Percentiles rank a stretch among this genome's conserved stretches.
phyloP scores from a whole-genome alignment of 1,284 basidiomycete species.

The Cutaneotrichosporon cyanovorans region DNA sequence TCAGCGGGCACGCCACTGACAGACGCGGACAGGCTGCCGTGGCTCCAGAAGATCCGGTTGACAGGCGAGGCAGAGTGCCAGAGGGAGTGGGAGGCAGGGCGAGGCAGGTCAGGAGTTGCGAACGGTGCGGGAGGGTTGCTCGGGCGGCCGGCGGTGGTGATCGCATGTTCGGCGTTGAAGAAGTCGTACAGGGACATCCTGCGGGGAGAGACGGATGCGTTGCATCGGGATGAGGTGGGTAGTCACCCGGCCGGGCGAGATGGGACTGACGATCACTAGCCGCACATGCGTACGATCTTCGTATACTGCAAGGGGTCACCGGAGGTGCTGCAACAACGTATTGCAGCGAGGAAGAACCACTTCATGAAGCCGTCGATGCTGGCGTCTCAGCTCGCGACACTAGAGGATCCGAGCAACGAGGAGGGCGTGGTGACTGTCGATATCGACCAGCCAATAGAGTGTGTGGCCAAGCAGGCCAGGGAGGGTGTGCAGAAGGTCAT shows the following conservation, averaged over 20 bases:
- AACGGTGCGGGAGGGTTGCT: constrained; percentile 23
- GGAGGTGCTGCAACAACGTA: constrained; percentile 60
- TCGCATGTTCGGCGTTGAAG: constrained; percentile 83
- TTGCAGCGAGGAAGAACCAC: constrained; percentile 65
- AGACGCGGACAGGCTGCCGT: constrained; percentile 77
- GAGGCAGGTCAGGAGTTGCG: constrained; percentile 11
- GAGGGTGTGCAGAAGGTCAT: constrained; percentile 32
- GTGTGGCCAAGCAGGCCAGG: constrained; percentile 51
- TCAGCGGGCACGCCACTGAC: constrained; percentile 64
- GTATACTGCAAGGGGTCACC: constrained; percentile 69
- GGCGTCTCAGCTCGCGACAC: constrained; percentile 68
- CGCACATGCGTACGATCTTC: constrained; percentile 60
- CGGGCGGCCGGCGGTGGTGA: constrained; percentile 55
- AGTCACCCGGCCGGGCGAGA: background rate
- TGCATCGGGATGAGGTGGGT: constrained; percentile 4
- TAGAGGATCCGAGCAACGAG: constrained; percentile 68
- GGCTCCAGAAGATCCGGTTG: constrained; percentile 66
- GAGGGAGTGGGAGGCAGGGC: constrained; percentile 43
- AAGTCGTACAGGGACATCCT: constrained; percentile 72
- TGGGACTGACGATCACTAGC: background rate
- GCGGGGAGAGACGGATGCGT: constrained; percentile 51
- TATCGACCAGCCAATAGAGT: constrained; percentile 53
- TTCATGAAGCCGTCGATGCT: constrained; percentile 87
- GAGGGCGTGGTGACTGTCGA: constrained; percentile 61
- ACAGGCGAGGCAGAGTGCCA: constrained; percentile 50